Conservation (phyloP, 1,284 basidiomycete species). For the Marasmius tenuissimus region DNA sequence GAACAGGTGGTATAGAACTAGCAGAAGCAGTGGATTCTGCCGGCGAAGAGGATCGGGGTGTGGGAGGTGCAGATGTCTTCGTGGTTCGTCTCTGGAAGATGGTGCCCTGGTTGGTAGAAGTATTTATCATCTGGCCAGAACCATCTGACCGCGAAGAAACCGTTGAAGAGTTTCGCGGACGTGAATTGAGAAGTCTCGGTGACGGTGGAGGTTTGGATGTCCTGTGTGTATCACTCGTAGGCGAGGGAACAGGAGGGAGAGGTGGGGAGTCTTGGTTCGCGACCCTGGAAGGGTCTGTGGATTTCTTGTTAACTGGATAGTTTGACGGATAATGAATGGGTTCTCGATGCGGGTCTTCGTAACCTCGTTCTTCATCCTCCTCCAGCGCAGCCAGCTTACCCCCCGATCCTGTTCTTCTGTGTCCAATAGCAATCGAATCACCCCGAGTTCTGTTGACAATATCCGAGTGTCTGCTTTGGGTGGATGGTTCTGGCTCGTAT, state of each 20-base stretch:
- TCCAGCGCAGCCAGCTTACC: constrained; percentile 56
- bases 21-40: constrained; percentile 54
- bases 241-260: constrained; percentile 64
- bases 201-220: constrained; percentile 44
- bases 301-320: constrained; percentile 14
- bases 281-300: constrained; percentile 30
- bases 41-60: constrained; percentile 56
- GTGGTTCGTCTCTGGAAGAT: constrained; percentile 65
- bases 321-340: constrained; percentile 13
- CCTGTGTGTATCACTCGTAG: constrained; percentile 34
- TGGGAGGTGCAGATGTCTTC: constrained; percentile 63
- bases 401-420: constrained; percentile 56
- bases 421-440: constrained; percentile 40
- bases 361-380: constrained; percentile 53
- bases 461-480: constrained; percentile 30
- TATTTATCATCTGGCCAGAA: constrained; percentile 50
- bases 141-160: constrained; percentile 45
- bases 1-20: constrained; percentile 34
- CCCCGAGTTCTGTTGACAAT: constrained; percentile 42
- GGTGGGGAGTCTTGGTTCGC: constrained; percentile 58
- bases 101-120: constrained; percentile 60
- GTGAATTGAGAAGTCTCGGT: constrained; percentile 39
- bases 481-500: constrained; percentile 28
- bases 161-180: constrained; percentile 55
- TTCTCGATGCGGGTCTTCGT: constrained; percentile 21